Conservation (phyloP, 1,139 yeast genomes). For the Kazachstania sp. region DNA sequence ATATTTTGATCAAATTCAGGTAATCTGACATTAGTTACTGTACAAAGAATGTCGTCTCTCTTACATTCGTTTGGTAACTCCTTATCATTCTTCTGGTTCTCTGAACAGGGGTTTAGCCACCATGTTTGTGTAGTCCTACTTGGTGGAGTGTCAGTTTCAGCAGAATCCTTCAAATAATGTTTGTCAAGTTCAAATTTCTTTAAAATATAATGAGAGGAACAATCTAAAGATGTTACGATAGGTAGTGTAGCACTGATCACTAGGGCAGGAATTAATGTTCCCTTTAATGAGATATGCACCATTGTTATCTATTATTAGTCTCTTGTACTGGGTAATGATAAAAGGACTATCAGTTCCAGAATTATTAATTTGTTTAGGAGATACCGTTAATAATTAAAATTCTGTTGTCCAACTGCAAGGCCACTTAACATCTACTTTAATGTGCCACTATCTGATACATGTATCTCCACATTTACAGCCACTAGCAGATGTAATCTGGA, state of each 20-base stretch:
- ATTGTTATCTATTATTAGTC: too few species aligned
- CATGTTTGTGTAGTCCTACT: constrained; percentile 54
- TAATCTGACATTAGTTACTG: constrained; percentile 45
- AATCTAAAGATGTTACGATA: constrained; percentile 12
- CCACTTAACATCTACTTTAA: too few species aligned
- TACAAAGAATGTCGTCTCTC: constrained; percentile 60
- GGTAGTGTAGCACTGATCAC: neutral
- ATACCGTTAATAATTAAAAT: too few species aligned
- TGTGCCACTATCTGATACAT: too few species aligned
- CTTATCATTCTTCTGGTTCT: constrained; percentile 29
- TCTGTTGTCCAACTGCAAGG: too few species aligned
- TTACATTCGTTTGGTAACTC: constrained; percentile 44
- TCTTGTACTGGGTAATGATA: too few species aligned
- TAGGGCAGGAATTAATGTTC: neutral
- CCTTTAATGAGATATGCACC: too few species aligned
- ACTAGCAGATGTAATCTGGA: too few species aligned
- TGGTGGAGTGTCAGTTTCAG: constrained; percentile 64
- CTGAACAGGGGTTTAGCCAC: constrained; percentile 63
- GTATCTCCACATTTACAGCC: too few species aligned
- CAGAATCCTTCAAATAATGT: constrained; percentile 14
- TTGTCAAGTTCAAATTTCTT: constrained; percentile 19
- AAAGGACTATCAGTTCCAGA: too few species aligned
- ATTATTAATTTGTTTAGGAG: too few species aligned
- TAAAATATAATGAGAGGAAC: constrained; percentile 19
- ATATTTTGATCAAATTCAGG: constrained; percentile 34